Conservation (phyloP, 148 eudicot genomes). For the Arbutus unedo region DNA sequence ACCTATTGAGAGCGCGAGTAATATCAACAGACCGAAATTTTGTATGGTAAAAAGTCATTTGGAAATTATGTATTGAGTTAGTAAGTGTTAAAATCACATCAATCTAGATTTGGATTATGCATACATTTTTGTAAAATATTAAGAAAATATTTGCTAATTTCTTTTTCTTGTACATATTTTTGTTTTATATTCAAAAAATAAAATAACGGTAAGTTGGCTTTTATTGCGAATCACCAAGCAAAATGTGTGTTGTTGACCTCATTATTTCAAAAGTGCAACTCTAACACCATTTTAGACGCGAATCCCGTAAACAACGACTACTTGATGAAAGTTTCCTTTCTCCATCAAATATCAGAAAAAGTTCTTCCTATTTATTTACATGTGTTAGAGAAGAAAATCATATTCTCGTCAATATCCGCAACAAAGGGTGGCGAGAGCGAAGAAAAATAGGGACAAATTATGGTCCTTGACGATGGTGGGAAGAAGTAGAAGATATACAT, state of each 20-base stretch:
- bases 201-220: not conserved
- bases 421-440: not conserved
- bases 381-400: not conserved
- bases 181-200: not conserved
- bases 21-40: not conserved
- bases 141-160: no score
- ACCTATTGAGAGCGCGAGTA: no score
- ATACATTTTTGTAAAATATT: no score
- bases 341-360: not conserved
- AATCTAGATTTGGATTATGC: no score
- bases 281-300: not conserved
- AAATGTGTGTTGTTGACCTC: not conserved
- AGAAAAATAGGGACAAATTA: not conserved
- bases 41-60: not conserved
- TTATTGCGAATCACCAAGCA: not conserved
- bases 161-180: not conserved
- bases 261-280: not conserved
- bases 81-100: no score
- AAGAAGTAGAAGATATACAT: no score
- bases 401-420: not conserved
- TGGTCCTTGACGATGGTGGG: no score
- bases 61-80: not conserved
- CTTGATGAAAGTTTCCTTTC: not conserved
- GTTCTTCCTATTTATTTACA: not conserved
- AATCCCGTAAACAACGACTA: not conserved